phyloP scores from a whole-genome alignment of 768 basidiomycete species.

The Amanita pallidorosea region DNA sequence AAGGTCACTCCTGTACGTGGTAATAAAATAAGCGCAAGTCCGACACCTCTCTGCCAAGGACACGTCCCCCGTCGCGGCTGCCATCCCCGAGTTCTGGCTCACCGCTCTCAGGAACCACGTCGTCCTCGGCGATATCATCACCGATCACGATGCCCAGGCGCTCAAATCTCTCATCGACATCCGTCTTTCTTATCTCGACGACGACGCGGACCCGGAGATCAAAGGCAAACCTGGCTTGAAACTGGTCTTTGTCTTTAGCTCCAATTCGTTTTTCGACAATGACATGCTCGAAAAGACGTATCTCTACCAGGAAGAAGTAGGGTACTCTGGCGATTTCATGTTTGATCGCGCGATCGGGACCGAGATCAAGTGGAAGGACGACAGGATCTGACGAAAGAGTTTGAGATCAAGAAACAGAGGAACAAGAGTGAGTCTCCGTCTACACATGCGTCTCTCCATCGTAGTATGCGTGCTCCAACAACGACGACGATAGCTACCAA shows the following conservation, averaged over 20 bases:
- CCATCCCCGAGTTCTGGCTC: constrained; percentile 96
- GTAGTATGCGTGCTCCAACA: background rate
- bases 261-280: constrained; percentile 87
- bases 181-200: constrained; percentile 62
- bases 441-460: constrained; percentile 1
- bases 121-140: constrained; percentile 80
- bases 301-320: constrained; percentile 83
- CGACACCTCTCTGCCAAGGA: constrained; percentile 52
- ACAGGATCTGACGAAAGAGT: constrained; percentile 94
- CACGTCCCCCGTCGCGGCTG: constrained; percentile 25
- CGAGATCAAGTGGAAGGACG: constrained; percentile 94
- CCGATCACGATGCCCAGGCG: constrained; percentile 82
- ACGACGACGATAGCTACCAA: constrained; percentile 50
- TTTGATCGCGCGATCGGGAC: constrained; percentile 94
- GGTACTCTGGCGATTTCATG: constrained; percentile 94
- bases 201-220: constrained; percentile 30
- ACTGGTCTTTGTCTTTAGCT: constrained; percentile 69
- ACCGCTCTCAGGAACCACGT: constrained; percentile 91
- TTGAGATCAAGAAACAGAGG: constrained; percentile 98
- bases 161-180: constrained; percentile 80
- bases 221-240: constrained; percentile 85
- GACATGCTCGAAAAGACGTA: constrained; percentile 85
- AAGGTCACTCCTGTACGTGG: constrained; percentile 92
- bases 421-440: constrained; percentile 74
- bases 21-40: too few species aligned